Evolutionary conservation across 129 eudicot species (phyloP).

Genomic region (Silybum marianum): DNA sequence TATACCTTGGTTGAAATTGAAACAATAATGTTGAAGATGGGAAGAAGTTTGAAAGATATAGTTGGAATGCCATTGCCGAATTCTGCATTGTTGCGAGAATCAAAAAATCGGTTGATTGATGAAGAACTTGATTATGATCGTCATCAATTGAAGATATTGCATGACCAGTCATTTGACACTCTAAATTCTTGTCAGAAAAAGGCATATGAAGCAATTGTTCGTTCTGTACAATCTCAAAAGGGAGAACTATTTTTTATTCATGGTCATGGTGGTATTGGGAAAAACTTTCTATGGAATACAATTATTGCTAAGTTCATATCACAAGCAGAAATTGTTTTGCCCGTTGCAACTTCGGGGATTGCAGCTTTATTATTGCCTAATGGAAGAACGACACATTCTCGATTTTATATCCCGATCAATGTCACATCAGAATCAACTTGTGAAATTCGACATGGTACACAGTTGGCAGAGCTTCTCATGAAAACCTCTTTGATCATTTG

Average conservation of each 20-base stretch:
- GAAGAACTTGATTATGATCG: background rate
- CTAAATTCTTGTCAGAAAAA: background rate
- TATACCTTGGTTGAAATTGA: conserved; percentile 3
- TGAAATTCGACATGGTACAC: no score
- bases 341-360: background rate
- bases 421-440: no score
- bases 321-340: background rate
- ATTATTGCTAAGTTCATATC: background rate
- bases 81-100: background rate
- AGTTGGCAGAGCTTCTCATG: no score
- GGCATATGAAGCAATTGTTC: background rate
- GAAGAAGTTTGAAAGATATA: conserved; percentile 2
- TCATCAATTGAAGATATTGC: background rate
- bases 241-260: background rate
- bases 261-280: conserved; percentile 13
- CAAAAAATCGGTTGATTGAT: background rate
- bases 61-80: background rate
- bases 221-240: background rate
- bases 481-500: no score
- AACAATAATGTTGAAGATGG: conserved; percentile 5
- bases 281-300: background rate
- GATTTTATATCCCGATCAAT: no score
- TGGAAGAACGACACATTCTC: no score
- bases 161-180: background rate
- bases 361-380: background rate